Evolutionary conservation across 768 basidiomycete genomes (phyloP).

Genomic region (Boletus sensibilis): DNA sequence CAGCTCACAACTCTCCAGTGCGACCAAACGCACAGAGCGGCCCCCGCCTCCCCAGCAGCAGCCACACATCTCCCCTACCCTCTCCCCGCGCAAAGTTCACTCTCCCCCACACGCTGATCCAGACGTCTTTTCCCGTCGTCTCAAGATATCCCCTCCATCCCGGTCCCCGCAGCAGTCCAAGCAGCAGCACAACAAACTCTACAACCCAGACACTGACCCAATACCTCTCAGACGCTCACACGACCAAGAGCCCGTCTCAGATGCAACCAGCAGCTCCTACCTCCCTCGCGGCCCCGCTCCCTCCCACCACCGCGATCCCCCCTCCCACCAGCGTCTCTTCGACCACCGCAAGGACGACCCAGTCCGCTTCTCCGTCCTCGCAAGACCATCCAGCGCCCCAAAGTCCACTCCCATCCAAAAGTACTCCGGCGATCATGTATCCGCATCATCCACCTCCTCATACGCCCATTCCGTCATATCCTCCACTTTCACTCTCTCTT

Average conservation of each 20-base stretch:
- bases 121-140: slow-evolving; percentile 69
- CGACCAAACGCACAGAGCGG: slow-evolving; percentile 47
- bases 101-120: slow-evolving; percentile 44
- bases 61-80: slow-evolving; percentile 18
- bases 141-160: slow-evolving; percentile 62
- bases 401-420: slow-evolving; percentile 56
- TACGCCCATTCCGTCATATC: slow-evolving; percentile 69
- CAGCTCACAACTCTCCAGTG: slow-evolving; percentile 32
- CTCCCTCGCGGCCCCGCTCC: slow-evolving; percentile 29
- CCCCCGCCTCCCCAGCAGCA: slow-evolving; percentile 35
- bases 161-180: slow-evolving; percentile 38
- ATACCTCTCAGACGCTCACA: slow-evolving; percentile 57
- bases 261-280: slow-evolving; percentile 53
- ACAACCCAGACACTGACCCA: slow-evolving; percentile 70
- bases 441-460: slow-evolving; percentile 72
- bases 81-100: slow-evolving; percentile 39
- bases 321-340: slow-evolving; percentile 59
- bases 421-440: slow-evolving; percentile 67
- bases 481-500: slow-evolving; percentile 71
- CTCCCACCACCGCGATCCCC: slow-evolving; percentile 37
- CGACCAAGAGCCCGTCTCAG: slow-evolving; percentile 68
- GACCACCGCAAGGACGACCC: slow-evolving; percentile 93
- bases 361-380: slow-evolving; percentile 71
- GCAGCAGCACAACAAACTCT: slow-evolving; percentile 50
- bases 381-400: slow-evolving; percentile 43